Base-by-base conservation (phyloP, 805 yeast species). In the Torulaspora franciscae region DNA sequence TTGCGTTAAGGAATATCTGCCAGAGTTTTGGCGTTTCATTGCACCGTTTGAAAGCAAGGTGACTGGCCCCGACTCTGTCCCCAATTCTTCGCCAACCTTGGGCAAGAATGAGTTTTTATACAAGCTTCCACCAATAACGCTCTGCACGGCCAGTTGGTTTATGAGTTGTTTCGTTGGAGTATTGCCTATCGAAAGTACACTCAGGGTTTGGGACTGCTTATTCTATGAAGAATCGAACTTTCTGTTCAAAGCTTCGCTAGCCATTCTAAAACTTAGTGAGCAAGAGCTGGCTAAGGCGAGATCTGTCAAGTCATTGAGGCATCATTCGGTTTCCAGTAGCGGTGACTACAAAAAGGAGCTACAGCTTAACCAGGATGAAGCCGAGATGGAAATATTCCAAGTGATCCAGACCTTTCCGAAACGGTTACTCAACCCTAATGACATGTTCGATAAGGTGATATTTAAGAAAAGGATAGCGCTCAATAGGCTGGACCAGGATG, bases 101-200 rank as follows among this genome's bases (percentile, higher is more conserved):
- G 49, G 51, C 7, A 61, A 52, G 25, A 58, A 70, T 36, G 72
- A 75, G 57, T 81, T 86, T 48, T 72, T 91, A 26, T 73, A 79
- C 11, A 82, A 84, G 53, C 67, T 90, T 35, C 98, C 99, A 1
- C 95, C 97, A 1, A 76, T 93, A 3, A 85, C 96, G 1, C 72
- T 93, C 37, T 93, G 95, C 54, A 93, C 98, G 0, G 91, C 96
- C 0, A 81, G 95, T 43, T 93, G 99, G 99, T 93, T 93, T 61
- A 91, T 93, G 98, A 85, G 96, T 56, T 77, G 87, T n/a, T 93
- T 85, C 66, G 88, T 93, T 28, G 96, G 95, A 0, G 80, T 83
- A 0, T 66, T 93, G 22, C 99, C 99, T 0, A 79, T 88, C 17
- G 98, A 93, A 59, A 78, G 95, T 0, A 83, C 88, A 7, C 69